phyloP scores from a whole-genome alignment of 352 stramenopile genomes.

The Pythium phragmiticola region DNA sequence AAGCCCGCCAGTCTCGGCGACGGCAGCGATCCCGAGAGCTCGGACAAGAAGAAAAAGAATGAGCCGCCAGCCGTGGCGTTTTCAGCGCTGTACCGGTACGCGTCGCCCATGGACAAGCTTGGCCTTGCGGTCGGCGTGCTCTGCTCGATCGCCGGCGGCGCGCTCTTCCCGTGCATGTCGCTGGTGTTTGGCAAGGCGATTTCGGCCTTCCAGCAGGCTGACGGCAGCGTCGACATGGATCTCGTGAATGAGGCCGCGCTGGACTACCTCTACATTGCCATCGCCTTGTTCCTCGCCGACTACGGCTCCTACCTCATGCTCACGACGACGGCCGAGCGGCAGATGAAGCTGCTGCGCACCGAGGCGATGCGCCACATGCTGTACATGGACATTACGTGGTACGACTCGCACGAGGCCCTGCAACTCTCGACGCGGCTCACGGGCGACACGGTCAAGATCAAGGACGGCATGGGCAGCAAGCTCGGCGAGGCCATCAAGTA shows the following conservation, averaged over 20 bases:
- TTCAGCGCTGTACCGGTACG: slow-evolving; percentile 7
- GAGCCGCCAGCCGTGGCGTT: neutral
- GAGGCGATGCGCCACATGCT: slow-evolving; percentile 44
- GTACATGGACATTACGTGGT: slow-evolving; percentile 53
- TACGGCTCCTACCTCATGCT: slow-evolving; percentile 36
- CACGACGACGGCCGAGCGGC: slow-evolving; percentile 34
- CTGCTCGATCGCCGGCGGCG: slow-evolving; percentile 5
- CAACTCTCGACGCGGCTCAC: slow-evolving; percentile 41
- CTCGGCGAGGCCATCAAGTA: slow-evolving; percentile 44
- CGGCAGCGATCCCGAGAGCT: neutral
- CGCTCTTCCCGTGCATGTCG: slow-evolving; percentile 4
- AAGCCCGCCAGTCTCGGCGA: neutral
- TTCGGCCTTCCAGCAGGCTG: slow-evolving; percentile 7
- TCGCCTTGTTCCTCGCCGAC: slow-evolving; percentile 27
- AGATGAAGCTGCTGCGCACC: slow-evolving; percentile 44
- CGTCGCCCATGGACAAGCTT: slow-evolving; percentile 1
- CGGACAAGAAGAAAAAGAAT: slow-evolving; percentile 1
- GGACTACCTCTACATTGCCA: slow-evolving; percentile 26
- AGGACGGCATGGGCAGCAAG: slow-evolving; percentile 35
- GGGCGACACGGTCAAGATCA: slow-evolving; percentile 16
- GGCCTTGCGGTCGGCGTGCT: neutral
- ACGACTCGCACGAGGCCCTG: slow-evolving; percentile 41
- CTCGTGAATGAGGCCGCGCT: slow-evolving; percentile 11
- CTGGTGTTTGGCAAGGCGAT: slow-evolving; percentile 12
- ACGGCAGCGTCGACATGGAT: slow-evolving; percentile 4